Base-by-base conservation (phyloP, 768 basidiomycete genomes). In the Termitomyces sp. region DNA sequence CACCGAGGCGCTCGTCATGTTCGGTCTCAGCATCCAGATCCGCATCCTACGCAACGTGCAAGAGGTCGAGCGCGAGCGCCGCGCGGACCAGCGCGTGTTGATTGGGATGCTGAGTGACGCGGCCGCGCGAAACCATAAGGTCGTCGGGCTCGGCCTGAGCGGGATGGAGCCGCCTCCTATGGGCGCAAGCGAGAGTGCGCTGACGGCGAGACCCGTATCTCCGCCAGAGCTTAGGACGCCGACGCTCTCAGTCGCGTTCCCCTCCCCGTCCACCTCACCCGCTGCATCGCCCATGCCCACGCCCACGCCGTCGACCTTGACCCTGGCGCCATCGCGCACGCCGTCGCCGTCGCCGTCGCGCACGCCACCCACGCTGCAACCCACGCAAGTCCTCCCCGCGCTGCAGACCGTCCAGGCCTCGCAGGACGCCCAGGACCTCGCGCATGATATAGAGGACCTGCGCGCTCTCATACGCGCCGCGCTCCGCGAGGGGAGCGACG, bases 401-500 rank as follows among this genome's bases (percentile, higher is more conserved):
- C 8, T 73, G 9, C 56, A 50, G 5, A 56, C 54, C 6, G 35
- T 74, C 0, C 71, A 71, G 40, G 50, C 61, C 2, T 62, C 68
- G 43, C 81, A 85, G 67, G 75, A 79, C 58, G 70, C 68, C 32
- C 66, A 67, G 18, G 88, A 90, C 66, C 69, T 68, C 8, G 76
- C 72, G 11, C 67, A 68, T 35, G 90, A 91, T 68, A 68, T 75
- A 32, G 77, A 74, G 5, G 81, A 85, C 52, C 71, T 91, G 16
- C 72, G 85, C 1, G 71, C 73, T 57, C 76, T 87, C 51, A 79
- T 92, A 76, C 79, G 80, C 6, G 68, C 67, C 1, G 86, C 87
- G 14, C 71, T 88, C 30, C 73, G 76, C 52, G 74, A 80, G 6
- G 79, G 79, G 54, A 84, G 74, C 61, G 90, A 91, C 64, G 79